Conservation (phyloP, 768 basidiomycete species). For the Podaxis mareebaensis region DNA sequence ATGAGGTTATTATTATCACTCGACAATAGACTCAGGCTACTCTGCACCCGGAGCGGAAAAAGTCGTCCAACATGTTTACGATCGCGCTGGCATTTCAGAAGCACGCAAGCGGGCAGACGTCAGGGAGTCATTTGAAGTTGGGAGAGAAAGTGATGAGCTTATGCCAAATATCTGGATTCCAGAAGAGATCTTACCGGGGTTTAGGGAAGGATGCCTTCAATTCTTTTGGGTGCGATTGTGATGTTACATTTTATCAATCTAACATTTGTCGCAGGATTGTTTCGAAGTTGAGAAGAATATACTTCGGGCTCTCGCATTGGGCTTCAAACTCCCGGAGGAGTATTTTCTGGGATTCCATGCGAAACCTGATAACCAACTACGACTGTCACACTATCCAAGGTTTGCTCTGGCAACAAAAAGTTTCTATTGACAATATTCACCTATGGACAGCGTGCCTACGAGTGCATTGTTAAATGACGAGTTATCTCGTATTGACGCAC, state of each 20-base stretch:
- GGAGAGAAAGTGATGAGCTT: slow-evolving; percentile 42
- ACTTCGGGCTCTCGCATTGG: slow-evolving; percentile 49
- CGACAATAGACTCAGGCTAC: slow-evolving; percentile 30
- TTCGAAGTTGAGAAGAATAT: slow-evolving; percentile 44
- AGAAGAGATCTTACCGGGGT: slow-evolving; percentile 51
- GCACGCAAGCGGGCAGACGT: slow-evolving; percentile 35
- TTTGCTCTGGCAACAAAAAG: slow-evolving; percentile 14
- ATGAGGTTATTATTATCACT: slow-evolving; percentile 22
- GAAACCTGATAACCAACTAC: slow-evolving; percentile 50
- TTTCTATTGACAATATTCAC: not conserved
- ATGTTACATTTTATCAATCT: slow-evolving; percentile 11
- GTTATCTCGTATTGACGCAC: slow-evolving; percentile 46
- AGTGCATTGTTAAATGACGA: slow-evolving; percentile 34
- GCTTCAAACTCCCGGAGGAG: slow-evolving; percentile 41
- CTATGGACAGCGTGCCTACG: slow-evolving; percentile 29
- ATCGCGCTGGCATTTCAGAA: slow-evolving; percentile 27
- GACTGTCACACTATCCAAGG: slow-evolving; percentile 59
- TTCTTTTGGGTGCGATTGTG: slow-evolving; percentile 47
- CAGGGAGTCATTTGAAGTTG: slow-evolving; percentile 60
- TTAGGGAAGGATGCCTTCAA: slow-evolving; percentile 49
- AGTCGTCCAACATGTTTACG: slow-evolving; percentile 36
- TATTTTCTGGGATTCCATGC: slow-evolving; percentile 46
- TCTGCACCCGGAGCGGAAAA: slow-evolving; percentile 41
- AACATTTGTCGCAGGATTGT: slow-evolving; percentile 32
- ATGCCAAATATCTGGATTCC: slow-evolving; percentile 64